These are phyloP conservation scores for Pelargonium australe DNA, from an alignment of 441 rosid genomes.

Conservation along the genomic window DNA sequence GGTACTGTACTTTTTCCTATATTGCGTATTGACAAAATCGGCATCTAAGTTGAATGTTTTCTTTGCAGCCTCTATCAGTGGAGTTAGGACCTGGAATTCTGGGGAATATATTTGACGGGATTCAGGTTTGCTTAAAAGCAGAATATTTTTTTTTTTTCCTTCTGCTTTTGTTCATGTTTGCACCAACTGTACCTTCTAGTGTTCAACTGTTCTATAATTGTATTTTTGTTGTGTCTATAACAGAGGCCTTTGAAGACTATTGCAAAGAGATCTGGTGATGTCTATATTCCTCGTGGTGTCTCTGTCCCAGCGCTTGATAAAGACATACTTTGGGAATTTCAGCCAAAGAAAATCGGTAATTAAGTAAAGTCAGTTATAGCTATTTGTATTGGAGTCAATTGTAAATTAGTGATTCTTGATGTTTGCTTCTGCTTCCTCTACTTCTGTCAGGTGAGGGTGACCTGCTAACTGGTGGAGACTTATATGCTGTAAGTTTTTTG, in stretches of 20 bases:
- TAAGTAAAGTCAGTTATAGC: neutral
- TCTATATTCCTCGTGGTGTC: slow-evolving; percentile 97
- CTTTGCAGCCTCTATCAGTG: slow-evolving; percentile 86
- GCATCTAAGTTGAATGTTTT: slow-evolving; percentile 18
- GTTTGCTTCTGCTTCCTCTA: slow-evolving; percentile 5
- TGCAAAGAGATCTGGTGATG: slow-evolving; percentile 89
- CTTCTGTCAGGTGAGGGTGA: slow-evolving; percentile 81
- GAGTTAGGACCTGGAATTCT: slow-evolving; percentile 98
- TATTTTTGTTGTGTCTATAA: slow-evolving; percentile 16
- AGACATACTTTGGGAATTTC: slow-evolving; percentile 90
- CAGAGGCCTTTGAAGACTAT: slow-evolving; percentile 98
- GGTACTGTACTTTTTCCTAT: neutral
- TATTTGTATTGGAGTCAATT: slow-evolving; percentile 9
- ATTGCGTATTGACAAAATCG: slow-evolving; percentile 4
- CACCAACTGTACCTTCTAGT: neutral
- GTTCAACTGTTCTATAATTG: slow-evolving; percentile 10
- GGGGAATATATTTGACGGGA: slow-evolving; percentile 97
- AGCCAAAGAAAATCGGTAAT: slow-evolving; percentile 82
- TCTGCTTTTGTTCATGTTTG: neutral
- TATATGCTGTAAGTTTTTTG: slow-evolving; percentile 77
- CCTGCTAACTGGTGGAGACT: slow-evolving; percentile 90
- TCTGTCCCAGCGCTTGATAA: slow-evolving; percentile 97
- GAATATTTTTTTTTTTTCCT: neutral
- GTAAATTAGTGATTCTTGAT: neutral
- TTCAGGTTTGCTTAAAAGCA: slow-evolving; percentile 57